A percentile compares a stretch with the other conserved stretches of the same genome.
phyloP scores from a whole-genome alignment of 495 filamentous ascomycete genomes.

The Astrocystis sublimbata region DNA sequence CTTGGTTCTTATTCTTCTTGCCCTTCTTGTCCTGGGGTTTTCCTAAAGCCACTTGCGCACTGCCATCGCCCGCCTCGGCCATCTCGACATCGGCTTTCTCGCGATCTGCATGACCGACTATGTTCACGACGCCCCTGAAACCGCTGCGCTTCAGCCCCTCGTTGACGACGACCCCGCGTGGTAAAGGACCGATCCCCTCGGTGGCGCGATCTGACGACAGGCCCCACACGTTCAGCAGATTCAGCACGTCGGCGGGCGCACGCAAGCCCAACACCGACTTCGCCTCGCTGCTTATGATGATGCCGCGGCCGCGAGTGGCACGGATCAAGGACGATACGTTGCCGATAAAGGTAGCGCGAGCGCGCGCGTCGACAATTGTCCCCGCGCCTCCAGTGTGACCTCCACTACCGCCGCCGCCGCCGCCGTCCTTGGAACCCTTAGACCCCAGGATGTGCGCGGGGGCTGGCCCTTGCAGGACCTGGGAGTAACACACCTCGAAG shows the following conservation, averaged over 20 bases:
- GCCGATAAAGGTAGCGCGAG: slow-evolving; percentile 76
- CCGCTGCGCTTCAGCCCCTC: slow-evolving; percentile 79
- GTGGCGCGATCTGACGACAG: slow-evolving; percentile 74
- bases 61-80: slow-evolving; percentile 40
- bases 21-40: slow-evolving; percentile 41
- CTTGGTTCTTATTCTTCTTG: slow-evolving; percentile 35
- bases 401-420: slow-evolving; percentile 38
- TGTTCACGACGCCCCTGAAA: slow-evolving; percentile 82
- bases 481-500: slow-evolving; percentile 86
- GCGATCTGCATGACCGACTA: slow-evolving; percentile 60
- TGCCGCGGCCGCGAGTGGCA: slow-evolving; percentile 80
- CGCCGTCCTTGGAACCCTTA: slow-evolving; percentile 21
- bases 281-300: slow-evolving; percentile 84
- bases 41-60: slow-evolving; percentile 35
- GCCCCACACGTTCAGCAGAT: slow-evolving; percentile 83
- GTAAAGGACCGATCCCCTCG: slow-evolving; percentile 71
- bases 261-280: slow-evolving; percentile 64
- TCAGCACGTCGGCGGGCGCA: slow-evolving; percentile 84
- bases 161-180: slow-evolving; percentile 73
- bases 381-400: background rate
- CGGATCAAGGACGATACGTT: slow-evolving; percentile 78
- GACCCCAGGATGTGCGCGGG: slow-evolving; percentile 1
- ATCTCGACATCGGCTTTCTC: slow-evolving; percentile 30
- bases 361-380: slow-evolving; percentile 57
- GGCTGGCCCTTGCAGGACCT: slow-evolving; percentile 50